phyloP scores from a whole-genome alignment of 345 rosid genomes.

The Sapria himalayana region DNA sequence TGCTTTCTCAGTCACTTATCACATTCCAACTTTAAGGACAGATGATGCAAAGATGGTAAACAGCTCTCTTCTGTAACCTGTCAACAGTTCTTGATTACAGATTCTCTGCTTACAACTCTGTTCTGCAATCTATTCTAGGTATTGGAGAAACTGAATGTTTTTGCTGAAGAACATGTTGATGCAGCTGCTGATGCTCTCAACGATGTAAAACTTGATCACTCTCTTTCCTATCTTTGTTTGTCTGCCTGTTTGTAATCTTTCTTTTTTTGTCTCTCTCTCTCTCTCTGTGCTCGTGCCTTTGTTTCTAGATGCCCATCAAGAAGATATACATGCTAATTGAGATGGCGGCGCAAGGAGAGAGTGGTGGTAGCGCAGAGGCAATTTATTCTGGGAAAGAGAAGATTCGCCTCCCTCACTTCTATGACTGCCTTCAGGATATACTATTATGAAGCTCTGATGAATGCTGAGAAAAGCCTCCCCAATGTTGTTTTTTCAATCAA shows the following conservation, averaged over 20 bases:
- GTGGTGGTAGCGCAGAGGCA: conserved; percentile 59
- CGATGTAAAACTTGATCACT: conserved; percentile 33
- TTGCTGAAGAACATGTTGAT: conserved; percentile 40
- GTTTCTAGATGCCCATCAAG: conserved; percentile 38
- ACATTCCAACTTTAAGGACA: conserved; percentile 46
- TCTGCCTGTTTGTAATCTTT: neutral
- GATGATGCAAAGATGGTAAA: conserved; percentile 74
- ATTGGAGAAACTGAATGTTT: conserved; percentile 48
- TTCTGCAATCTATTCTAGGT: conserved; percentile 38
- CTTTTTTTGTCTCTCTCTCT: neutral
- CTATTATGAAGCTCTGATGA: too few species aligned
- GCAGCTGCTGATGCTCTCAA: conserved; percentile 67
- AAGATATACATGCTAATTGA: conserved; percentile 74
- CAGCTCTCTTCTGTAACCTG: too few species aligned
- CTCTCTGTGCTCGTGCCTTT: conserved; percentile 12
- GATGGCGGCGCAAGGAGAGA: conserved; percentile 92
- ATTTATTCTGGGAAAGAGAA: conserved; percentile 49
- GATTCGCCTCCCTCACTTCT: conserved; percentile 51
- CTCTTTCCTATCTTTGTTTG: neutral
- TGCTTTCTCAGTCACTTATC: conserved; percentile 56
- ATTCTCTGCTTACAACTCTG: too few species aligned
- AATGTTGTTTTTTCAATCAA: too few species aligned
- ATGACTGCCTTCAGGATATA: conserved; percentile 66
- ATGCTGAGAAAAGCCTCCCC: too few species aligned
- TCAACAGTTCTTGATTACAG: too few species aligned